These are phyloP conservation scores for Neopestalotiopsis sp. DNA, from an alignment of 2,329 filamentous ascomycete genomes.

Conservation along the genomic window DNA sequence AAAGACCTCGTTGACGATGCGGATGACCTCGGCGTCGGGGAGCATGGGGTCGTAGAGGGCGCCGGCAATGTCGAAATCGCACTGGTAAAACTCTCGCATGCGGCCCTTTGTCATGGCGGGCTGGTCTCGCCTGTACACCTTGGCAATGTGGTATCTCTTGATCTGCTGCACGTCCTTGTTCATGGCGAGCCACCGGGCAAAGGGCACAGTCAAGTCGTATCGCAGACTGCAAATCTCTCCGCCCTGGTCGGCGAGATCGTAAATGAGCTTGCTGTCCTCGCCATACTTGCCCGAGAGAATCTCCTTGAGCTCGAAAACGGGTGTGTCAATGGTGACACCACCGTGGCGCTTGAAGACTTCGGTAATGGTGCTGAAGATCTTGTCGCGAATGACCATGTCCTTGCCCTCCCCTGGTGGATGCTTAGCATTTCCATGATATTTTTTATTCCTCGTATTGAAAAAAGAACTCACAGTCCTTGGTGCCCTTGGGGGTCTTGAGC, in stretches of 20 bases:
- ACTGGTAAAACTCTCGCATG: constrained; percentile 83
- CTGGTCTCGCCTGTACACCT: constrained; percentile 80
- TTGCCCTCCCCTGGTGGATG: constrained; percentile 65
- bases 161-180: constrained; percentile 70
- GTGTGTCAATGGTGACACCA: constrained; percentile 71
- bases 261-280: constrained; percentile 63
- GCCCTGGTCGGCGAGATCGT: constrained; percentile 83
- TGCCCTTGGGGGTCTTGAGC: constrained; percentile 90
- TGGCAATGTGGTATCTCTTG: constrained; percentile 80
- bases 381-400: constrained; percentile 80
- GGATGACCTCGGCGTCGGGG: constrained; percentile 74
- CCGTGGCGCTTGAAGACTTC: constrained; percentile 65
- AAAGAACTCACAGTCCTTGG: constrained; percentile 71
- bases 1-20: constrained; percentile 75
- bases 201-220: constrained; percentile 82
- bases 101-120: constrained; percentile 78
- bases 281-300: constrained; percentile 69
- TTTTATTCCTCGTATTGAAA: neutral
- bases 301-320: constrained; percentile 76
- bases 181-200: constrained; percentile 80
- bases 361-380: constrained; percentile 67
- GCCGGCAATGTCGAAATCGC: constrained; percentile 80
- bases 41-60: constrained; percentile 73
- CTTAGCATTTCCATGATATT: constrained; percentile 24
- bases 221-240: constrained; percentile 81